Conservation (phyloP, 1,284 basidiomycete species). For the Tilletia setariae region DNA sequence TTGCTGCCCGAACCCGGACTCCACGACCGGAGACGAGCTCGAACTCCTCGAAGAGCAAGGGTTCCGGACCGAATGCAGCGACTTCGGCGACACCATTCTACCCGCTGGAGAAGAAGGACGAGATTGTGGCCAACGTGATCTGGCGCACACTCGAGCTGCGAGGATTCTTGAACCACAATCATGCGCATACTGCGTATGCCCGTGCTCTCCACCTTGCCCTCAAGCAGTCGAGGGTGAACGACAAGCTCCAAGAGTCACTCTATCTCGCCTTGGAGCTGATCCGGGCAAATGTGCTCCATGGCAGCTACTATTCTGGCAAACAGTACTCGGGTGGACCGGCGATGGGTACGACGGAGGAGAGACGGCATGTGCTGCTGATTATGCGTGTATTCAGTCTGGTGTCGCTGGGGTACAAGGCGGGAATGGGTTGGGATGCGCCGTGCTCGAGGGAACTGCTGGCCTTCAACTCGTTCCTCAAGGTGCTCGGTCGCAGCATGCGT, state of each 20-base stretch:
- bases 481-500: constrained; percentile 81
- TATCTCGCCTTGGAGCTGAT: constrained; percentile 83
- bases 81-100: background rate
- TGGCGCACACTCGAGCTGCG: constrained; percentile 96
- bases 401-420: constrained; percentile 76
- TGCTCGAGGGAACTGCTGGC: constrained; percentile 91
- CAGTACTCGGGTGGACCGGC: constrained; percentile 85
- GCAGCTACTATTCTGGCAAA: constrained; percentile 71
- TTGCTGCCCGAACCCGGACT: constrained; percentile 43
- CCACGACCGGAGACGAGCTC: constrained; percentile 17
- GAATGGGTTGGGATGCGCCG: constrained; percentile 66
- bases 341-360: constrained; percentile 64
- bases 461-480: constrained; percentile 94
- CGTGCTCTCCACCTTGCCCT: constrained; percentile 83
- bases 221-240: constrained; percentile 75
- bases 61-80: background rate
- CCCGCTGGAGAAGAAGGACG: constrained; percentile 89
- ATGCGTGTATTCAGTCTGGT: constrained; percentile 94
- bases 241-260: constrained; percentile 96
- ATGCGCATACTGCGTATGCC: constrained; percentile 78
- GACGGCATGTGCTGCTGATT: constrained; percentile 83
- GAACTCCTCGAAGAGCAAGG: background rate
- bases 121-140: constrained; percentile 94
- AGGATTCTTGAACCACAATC: constrained; percentile 83
- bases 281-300: constrained; percentile 90